Evolutionary conservation across 2,329 filamentous ascomycete genomes (phyloP), one percentile per base, ranked within the genome.

Genomic region (Parasarocladium wereldwijsianum): DNA sequence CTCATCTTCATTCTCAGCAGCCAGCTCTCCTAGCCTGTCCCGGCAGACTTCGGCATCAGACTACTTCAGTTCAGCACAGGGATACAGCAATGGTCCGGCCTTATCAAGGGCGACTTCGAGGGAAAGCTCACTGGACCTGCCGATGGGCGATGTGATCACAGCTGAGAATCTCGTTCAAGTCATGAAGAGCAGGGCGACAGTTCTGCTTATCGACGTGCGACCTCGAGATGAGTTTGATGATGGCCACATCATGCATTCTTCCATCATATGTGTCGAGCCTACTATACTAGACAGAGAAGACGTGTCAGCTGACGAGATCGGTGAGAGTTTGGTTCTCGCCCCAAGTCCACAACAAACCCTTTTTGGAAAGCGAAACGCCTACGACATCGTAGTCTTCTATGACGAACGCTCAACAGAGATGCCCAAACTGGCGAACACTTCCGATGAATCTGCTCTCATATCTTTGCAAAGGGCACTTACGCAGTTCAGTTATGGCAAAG

Each of bases 361-460:
- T 18, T 93, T 93, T 43, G 73, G 71, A 24, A 59, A 71, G 33
- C 68, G 77, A 10, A 67, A 86, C 38, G 65, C 78, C 33, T 93
- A 80, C 42, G 85, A 96, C 40, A 55, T 94, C 24, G 69, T 98
- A 8, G 81, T 98, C 0, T 90, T 92, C 43, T 93, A 96, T 49
- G 85, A 98, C 49, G 69, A 87, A 39, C 37, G 65, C 48, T 62
- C 81, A 44, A 34, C 66, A 52, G 40, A 59, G 38, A 42, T 92
- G 13, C 37, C 40, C 35, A 34, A 38, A 33, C 43, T 42, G 37
- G 49, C 40, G 32, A 47, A 40, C 15, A 51, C 50, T 31, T 40
- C 50, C 41, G 53, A 51, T 46, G 65, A 52, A 50, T 57, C 43
- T 45, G 69, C 74, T n/a, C 52, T 94, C 13, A 63, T 75, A 38